Conservation (phyloP, 1,284 basidiomycete genomes). For the Ceratorhiza oryzae-sativae region DNA sequence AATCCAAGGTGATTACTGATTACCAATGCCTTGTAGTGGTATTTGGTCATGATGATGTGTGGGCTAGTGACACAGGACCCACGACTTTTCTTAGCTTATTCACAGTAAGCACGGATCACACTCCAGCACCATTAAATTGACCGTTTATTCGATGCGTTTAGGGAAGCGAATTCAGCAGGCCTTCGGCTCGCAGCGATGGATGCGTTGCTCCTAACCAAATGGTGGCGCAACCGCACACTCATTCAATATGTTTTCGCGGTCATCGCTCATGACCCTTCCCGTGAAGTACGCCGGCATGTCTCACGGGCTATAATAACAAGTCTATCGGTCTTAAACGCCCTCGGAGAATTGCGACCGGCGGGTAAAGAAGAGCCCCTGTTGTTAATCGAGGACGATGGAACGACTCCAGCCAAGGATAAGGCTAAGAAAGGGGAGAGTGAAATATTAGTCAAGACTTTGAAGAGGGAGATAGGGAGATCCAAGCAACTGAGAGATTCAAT, state of each 20-base stretch:
- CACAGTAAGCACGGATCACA: constrained; percentile 64
- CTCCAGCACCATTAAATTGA: constrained; percentile 1
- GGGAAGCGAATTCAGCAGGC: constrained; percentile 92
- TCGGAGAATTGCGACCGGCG: constrained; percentile 85
- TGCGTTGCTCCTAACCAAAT: constrained; percentile 88
- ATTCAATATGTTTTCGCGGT: constrained; percentile 92
- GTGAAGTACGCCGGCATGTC: constrained; percentile 83
- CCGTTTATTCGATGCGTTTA: constrained; percentile 48
- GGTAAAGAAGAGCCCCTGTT: constrained; percentile 75
- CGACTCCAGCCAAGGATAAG: constrained; percentile 70
- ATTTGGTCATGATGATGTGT: constrained; percentile 79
- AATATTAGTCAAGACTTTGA: constrained; percentile 77
- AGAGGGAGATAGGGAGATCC: constrained; percentile 87
- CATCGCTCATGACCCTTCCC: constrained; percentile 85
- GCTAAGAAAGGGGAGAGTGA: constrained; percentile 82
- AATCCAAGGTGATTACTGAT: too few species aligned
- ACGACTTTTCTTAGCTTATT: constrained; percentile 84
- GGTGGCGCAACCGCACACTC: constrained; percentile 78
- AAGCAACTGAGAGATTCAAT: constrained; percentile 79
- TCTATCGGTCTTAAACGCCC: constrained; percentile 83
- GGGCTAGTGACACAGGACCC: constrained; percentile 84
- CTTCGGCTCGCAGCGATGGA: constrained; percentile 94
- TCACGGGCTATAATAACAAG: constrained; percentile 87
- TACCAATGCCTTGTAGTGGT: constrained; percentile 79
- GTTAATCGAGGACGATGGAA: constrained; percentile 86